phyloP scores from a whole-genome alignment of 768 basidiomycete species.

The Sporobolomyces pararoseus region DNA sequence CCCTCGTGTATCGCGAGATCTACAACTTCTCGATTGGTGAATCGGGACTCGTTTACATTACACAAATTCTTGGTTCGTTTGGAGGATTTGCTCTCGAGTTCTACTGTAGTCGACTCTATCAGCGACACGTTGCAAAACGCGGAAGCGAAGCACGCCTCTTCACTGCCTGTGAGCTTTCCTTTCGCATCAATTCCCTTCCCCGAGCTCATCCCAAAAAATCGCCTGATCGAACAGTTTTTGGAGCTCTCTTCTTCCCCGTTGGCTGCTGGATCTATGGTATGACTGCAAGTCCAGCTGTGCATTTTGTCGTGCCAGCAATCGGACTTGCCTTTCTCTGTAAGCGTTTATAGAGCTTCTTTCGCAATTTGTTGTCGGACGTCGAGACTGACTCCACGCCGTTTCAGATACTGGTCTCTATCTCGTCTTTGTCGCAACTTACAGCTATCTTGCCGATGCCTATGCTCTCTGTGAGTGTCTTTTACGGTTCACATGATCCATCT shows the following conservation, averaged over 20 bases:
- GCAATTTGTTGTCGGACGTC: background rate
- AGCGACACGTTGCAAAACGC: slow-evolving; percentile 13
- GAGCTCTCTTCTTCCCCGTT: slow-evolving; percentile 25
- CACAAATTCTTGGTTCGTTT: slow-evolving; percentile 11
- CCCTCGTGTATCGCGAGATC: slow-evolving; percentile 8
- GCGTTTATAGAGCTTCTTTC: background rate
- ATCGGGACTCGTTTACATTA: slow-evolving; percentile 30
- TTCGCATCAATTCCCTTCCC: no score
- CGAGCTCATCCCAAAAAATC: no score
- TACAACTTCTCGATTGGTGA: slow-evolving; percentile 24
- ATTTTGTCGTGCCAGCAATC: slow-evolving; percentile 50
- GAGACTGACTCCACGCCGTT: background rate
- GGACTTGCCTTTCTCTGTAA: slow-evolving; percentile 47
- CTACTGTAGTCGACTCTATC: slow-evolving; percentile 23
- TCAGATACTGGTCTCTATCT: slow-evolving; percentile 35
- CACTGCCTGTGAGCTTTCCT: slow-evolving; percentile 12
- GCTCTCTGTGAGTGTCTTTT: slow-evolving; percentile 46
- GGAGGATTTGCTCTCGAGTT: slow-evolving; percentile 13
- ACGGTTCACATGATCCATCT: background rate
- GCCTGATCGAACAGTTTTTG: slow-evolving; percentile 27
- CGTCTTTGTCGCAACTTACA: slow-evolving; percentile 35
- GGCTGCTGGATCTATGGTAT: slow-evolving; percentile 51
- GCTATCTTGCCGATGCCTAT: slow-evolving; percentile 48
- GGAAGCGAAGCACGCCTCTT: slow-evolving; percentile 36
- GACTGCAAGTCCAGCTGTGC: slow-evolving; percentile 43